phyloP scores from a whole-genome alignment of 208 protist genomes.

The Acanthamoeba triangularis region DNA sequence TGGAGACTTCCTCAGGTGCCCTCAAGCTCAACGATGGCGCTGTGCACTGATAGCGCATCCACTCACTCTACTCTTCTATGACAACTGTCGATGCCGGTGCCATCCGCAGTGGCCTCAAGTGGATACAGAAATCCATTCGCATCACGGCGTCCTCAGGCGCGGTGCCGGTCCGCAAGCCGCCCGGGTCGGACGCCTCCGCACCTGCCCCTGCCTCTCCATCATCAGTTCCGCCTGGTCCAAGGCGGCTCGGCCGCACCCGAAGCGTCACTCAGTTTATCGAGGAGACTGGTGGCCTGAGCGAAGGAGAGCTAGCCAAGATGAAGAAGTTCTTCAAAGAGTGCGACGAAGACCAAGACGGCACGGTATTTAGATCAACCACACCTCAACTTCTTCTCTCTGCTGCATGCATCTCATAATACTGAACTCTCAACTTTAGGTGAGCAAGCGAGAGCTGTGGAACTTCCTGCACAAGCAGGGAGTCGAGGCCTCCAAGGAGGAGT shows the following conservation, averaged over 20 bases:
- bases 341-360: constrained; percentile 57
- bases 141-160: constrained; percentile 33
- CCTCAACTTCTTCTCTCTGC: background rate
- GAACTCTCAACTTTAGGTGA: background rate
- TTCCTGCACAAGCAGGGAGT: constrained; percentile 73
- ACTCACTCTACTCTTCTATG: background rate
- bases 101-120: constrained; percentile 11
- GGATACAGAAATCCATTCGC: constrained; percentile 67
- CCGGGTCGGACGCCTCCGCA: background rate
- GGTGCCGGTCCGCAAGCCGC: background rate
- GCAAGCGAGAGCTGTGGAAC: constrained; percentile 72
- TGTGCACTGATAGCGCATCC: background rate
- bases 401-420: background rate
- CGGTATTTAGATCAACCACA: background rate
- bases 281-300: constrained; percentile 9
- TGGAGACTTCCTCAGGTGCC: constrained; percentile 70
- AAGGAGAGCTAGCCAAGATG: constrained; percentile 51
- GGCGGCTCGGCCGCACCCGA: background rate
- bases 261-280: constrained; percentile 39
- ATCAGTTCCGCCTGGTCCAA: background rate
- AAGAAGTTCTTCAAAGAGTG: constrained; percentile 70
- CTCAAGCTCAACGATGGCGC: background rate
- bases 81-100: background rate
- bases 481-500: constrained; percentile 62
- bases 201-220: background rate